Evolutionary conservation across 345 rosid species (phyloP), one percentile per base, ranked within the genome.

Genomic region (Hevea brasiliensis): DNA sequence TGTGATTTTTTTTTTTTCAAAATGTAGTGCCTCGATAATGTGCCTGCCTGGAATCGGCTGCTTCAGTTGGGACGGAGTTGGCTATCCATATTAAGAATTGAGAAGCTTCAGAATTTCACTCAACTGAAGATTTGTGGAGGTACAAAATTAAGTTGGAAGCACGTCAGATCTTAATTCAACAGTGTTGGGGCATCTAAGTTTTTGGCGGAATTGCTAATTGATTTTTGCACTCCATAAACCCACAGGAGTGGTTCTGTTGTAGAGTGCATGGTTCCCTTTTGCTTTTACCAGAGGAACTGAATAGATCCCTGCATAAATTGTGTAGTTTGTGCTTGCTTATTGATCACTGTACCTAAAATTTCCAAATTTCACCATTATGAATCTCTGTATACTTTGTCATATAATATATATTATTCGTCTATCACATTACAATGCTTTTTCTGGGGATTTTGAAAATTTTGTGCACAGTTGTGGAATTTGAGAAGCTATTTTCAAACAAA

Each of bases 321-420:
- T 65, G 54, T 65, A 44, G 32, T 64, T n/a, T 10, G 26, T 63
- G 20, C 24, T 37, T 63, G 67, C 67, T 40, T n/a, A 17, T 65
- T 26, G 13, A 42, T 44, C 20, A 65, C 68, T 65, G 35, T 65
- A 65, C 68, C 68, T 6, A 65, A 65, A 65, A 53, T 18, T 45
- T 44, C 9, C 21, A 24, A 1, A 4, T 32, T 32, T 2, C 37
- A 32, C 37, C 37, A 32, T 32, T 32, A 32, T 32, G 37, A 32
- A 32, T 9, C 20, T 24, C 13, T 65, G 68, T 65, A 65, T 65
- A 65, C 54, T 64, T 54, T 63, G 54, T 65, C 68, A 23, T 13
- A 44, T 23, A 44, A 65, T 23, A 11, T 44, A n/a, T n/a, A n/a
- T 17, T 41, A 41, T n/a, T n/a, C n/a, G n/a, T 32, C 37, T 4